phyloP scores from a whole-genome alignment of 495 filamentous ascomycete genomes.

The Penicillium lividum region DNA sequence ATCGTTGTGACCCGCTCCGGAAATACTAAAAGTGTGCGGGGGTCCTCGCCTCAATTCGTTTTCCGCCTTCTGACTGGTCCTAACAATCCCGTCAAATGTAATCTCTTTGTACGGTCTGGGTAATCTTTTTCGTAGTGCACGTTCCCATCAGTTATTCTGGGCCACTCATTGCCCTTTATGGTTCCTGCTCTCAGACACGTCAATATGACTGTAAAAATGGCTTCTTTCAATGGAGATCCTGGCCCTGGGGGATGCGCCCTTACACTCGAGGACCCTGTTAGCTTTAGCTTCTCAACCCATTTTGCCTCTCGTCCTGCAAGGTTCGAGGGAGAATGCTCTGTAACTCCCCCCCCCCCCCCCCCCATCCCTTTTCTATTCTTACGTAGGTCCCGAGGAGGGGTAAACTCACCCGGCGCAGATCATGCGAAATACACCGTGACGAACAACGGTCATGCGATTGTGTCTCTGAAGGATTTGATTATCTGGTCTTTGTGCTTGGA shows the following conservation, averaged over 20 bases:
- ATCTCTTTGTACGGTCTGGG: conserved; percentile 15
- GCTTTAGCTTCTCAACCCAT: neutral
- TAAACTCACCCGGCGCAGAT: conserved; percentile 32
- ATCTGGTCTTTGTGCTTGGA: conserved; percentile 3
- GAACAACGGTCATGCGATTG: conserved; percentile 28
- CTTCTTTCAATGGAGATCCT: neutral
- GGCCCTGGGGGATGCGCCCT: neutral
- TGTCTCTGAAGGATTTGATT: conserved; percentile 3
- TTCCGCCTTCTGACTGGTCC: conserved; percentile 11
- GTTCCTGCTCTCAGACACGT: conserved; percentile 12
- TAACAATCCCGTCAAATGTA: conserved; percentile 4
- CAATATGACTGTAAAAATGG: neutral
- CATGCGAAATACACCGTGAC: conserved; percentile 30
- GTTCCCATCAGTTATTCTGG: conserved; percentile 15
- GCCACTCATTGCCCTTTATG: conserved; percentile 7
- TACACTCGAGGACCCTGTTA: neutral
- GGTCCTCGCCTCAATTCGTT: conserved; percentile 15
- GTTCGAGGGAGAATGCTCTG: conserved; percentile 17
- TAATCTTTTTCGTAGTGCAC: conserved; percentile 13
- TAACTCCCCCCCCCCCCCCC: conserved; percentile 13
- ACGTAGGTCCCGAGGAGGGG: conserved; percentile 33
- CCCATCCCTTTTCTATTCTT: conserved; percentile 20
- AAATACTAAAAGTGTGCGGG: conserved; percentile 12
- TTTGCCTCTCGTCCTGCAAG: conserved; percentile 6
- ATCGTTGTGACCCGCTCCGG: conserved; percentile 18